Percentiles rank a stretch among this genome's conserved stretches.
phyloP scores from a whole-genome alignment of 441 rosid species.

The Jatropha podagrica region DNA sequence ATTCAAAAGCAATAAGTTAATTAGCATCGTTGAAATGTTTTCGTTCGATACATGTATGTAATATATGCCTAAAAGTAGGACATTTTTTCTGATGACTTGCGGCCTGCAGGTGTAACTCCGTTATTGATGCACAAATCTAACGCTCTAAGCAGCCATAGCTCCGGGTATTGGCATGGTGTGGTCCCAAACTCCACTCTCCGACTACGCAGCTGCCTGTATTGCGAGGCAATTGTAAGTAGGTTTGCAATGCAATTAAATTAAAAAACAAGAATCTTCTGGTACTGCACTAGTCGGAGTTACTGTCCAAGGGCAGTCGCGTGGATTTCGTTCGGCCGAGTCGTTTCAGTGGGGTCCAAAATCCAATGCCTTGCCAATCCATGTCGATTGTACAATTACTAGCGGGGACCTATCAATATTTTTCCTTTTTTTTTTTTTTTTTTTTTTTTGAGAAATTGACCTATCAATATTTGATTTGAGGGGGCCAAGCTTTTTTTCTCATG shows the following conservation, averaged over 20 bases:
- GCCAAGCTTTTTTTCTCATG: not conserved
- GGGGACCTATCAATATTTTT: conserved; percentile 14
- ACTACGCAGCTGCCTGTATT: conserved; percentile 8
- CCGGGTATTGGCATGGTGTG: not conserved
- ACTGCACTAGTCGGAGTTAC: not conserved
- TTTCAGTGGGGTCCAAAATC: not conserved
- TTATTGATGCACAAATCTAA: no score
- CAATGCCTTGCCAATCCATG: not conserved
- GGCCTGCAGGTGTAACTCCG: no score
- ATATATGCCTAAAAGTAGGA: no score
- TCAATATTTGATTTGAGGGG: not conserved
- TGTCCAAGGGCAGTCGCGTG: not conserved
- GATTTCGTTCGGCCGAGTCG: not conserved
- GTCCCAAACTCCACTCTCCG: not conserved
- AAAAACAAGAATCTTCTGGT: not conserved
- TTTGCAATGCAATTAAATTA: not conserved
- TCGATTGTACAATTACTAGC: conserved; percentile 9
- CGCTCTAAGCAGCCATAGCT: not conserved
- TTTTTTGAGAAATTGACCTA: no score
- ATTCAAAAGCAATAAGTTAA: no score
- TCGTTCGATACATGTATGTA: no score
- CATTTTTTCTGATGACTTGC: no score
- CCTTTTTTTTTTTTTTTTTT: no score
- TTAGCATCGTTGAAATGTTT: no score
- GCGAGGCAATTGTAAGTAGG: conserved; percentile 3